Base-by-base conservation (phyloP, 441 rosid genomes). In the Aquilaria agallochum region DNA sequence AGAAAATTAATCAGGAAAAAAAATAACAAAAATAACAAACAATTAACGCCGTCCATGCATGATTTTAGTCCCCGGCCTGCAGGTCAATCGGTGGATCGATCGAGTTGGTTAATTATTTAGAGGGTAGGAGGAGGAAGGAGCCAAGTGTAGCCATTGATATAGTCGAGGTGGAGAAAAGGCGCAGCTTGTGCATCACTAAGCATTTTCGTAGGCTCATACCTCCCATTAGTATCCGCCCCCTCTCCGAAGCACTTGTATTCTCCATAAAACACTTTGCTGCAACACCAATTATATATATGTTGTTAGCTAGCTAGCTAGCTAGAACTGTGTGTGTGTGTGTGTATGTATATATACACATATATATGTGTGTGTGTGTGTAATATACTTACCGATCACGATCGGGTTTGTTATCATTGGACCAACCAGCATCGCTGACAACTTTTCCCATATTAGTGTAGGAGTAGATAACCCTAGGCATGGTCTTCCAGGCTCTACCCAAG, bases 401-500 rank as follows among this genome's bases (percentile, higher is more conserved):
- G 4, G 74, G 78, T 2, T 67, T 58, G 11, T 13, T 1, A 58
- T 77, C 76, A 8, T 60, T 55, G 5, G 64, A 66, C 98, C 95
- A 89, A 12, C 87, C 98, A 4, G n/a, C 31, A 2, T 88, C 81
- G 55, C 55, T 1, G 5, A 92, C 64, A 15, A 74, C 73, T 0
- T 27, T n/a, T 13, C 58, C 49, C 83, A 92, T 85, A 30, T 31
- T 34, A 7, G 81, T 71, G 73, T 68, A 86, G 31, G 95, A 69
- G 40, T 72, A 89, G 27, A 82, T 67, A 11, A 83, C 88, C 56
- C 63, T 69, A 0, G 98, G 88, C 49, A 65, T 73, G 2, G 60
- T 3, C 70, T 31, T 69, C 98, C 96, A 86, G 3, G 93, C 83
- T 60, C 96, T 59, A 2, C 96, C 96, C 63, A 83, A 64, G 58